Percentiles rank a stretch among this genome's conserved stretches.
Evolutionary conservation across 2,329 filamentous ascomycete genomes (phyloP).

Genomic region (Hymenotorrendiella dingleyae): DNA sequence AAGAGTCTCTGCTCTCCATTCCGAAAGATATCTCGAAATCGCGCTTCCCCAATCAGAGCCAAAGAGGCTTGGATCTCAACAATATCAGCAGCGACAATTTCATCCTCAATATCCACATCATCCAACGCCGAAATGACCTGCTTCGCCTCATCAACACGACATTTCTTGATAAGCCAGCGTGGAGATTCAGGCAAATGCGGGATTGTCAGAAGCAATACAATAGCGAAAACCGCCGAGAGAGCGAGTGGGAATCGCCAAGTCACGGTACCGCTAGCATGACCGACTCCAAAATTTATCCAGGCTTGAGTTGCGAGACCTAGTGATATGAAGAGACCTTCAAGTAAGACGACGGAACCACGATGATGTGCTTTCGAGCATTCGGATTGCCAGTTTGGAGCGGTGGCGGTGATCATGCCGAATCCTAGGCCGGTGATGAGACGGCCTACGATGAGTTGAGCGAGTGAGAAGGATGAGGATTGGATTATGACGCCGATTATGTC

Average conservation of each 20-base stretch:
- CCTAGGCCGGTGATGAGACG: constrained; percentile 71
- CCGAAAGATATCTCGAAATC: constrained; percentile 37
- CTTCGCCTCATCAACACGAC: constrained; percentile 33
- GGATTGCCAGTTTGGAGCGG: constrained; percentile 51
- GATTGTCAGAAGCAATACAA: constrained; percentile 42
- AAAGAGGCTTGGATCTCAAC: constrained; percentile 43
- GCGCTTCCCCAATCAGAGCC: constrained; percentile 49
- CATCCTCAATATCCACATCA: constrained; percentile 23
- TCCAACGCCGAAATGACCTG: constrained; percentile 30
- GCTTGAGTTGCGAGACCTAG: constrained; percentile 50
- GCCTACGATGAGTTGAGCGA: constrained; percentile 61
- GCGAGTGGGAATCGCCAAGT: constrained; percentile 54
- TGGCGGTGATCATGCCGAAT: constrained; percentile 48
- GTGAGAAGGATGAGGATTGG: constrained; percentile 33
- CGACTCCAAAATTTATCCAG: constrained; percentile 51
- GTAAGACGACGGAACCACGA: constrained; percentile 50
- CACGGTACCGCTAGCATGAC: constrained; percentile 38
- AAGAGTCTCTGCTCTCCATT: constrained; percentile 44
- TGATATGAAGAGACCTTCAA: constrained; percentile 49
- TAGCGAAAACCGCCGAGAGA: constrained; percentile 49
- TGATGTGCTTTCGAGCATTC: constrained; percentile 49
- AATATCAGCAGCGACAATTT: constrained; percentile 4
- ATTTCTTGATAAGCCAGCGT: constrained; percentile 32
- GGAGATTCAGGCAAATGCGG: constrained; percentile 32
- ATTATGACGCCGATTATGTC: constrained; percentile 38